Conservation (phyloP, 176 grass and related monocot species). For the Ensete ventricosum region DNA sequence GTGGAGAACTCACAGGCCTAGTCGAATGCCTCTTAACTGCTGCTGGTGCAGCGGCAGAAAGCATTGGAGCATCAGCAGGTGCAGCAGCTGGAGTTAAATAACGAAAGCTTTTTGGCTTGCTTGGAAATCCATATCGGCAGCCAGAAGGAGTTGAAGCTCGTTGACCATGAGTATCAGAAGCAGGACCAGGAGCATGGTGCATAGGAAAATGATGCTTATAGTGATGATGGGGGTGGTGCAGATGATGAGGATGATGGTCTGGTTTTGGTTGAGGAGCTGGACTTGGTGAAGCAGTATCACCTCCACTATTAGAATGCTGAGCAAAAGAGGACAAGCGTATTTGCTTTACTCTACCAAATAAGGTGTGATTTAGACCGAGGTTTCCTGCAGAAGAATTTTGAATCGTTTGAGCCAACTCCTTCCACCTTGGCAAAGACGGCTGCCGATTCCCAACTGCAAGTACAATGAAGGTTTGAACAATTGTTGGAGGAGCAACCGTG, state of each 20-base stretch:
- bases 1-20: conserved; percentile 1
- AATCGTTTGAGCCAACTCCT: conserved; percentile 71
- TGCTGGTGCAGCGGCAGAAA: conserved; percentile 25
- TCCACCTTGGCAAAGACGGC: conserved; percentile 67
- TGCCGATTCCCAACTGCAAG: conserved; percentile 65
- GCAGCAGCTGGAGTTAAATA: conserved; percentile 3
- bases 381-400: conserved; percentile 74
- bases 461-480: conserved; percentile 56
- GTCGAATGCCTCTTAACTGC: conserved; percentile 18
- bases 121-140: conserved; percentile 24
- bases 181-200: conserved; percentile 34
- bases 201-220: conserved; percentile 27
- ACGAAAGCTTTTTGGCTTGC: conserved; percentile 12
- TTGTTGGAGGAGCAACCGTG: conserved; percentile 53
- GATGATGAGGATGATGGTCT: conserved; percentile 3
- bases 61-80: conserved; percentile 26
- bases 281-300: conserved; percentile 36
- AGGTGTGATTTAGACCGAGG: conserved; percentile 64
- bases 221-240: conserved; percentile 34
- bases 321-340: conserved; percentile 68
- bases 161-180: conserved; percentile 19
- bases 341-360: conserved; percentile 87
- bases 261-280: conserved; percentile 44
- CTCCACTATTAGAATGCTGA: conserved; percentile 42
- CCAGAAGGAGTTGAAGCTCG: conserved; percentile 27